Percentiles rank a stretch among this genome's conserved stretches.
Conservation (phyloP, 2,329 filamentous ascomycete genomes). For the Elsinoe fawcettii region DNA sequence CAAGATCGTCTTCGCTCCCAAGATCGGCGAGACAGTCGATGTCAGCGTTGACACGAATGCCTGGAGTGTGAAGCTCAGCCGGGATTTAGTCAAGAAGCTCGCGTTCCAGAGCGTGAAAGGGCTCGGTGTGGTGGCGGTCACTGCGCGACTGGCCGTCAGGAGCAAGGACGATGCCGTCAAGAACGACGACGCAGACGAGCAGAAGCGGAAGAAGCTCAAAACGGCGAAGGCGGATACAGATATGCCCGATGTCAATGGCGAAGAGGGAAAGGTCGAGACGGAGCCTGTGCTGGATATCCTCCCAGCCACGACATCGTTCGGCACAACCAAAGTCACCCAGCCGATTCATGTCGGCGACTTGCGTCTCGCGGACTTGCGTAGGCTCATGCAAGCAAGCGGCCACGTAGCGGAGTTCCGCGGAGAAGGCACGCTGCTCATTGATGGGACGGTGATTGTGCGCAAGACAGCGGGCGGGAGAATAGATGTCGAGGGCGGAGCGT, state of each 20-base stretch:
- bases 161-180: conserved; percentile 34
- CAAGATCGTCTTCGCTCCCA: conserved; percentile 69
- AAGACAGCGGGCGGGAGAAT: conserved; percentile 83
- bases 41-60: conserved; percentile 97
- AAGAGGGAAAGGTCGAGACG: conserved; percentile 6
- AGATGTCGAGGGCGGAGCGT: conserved; percentile 72
- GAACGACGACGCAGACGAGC: conserved; percentile 30
- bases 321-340: conserved; percentile 60
- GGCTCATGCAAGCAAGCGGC: conserved; percentile 71
- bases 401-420: conserved; percentile 89
- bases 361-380: conserved; percentile 76
- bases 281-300: conserved; percentile 52
- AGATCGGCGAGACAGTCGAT: conserved; percentile 65
- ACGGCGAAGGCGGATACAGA: conserved; percentile 41
- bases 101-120: conserved; percentile 93
- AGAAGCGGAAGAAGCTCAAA: conserved; percentile 48
- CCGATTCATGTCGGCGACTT: conserved; percentile 93
- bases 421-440: conserved; percentile 83
- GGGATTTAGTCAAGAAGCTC: conserved; percentile 73
- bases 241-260: conserved; percentile 24
- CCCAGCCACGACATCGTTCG: conserved; percentile 54
- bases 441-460: conserved; percentile 77
- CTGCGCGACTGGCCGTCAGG: conserved; percentile 52
- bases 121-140: conserved; percentile 85
- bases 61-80: conserved; percentile 88